A percentile compares a stretch with the other conserved stretches of the same genome.
These are phyloP conservation scores for Camelina neglecta DNA, from an alignment of 345 rosid species.

Conservation along the genomic window DNA sequence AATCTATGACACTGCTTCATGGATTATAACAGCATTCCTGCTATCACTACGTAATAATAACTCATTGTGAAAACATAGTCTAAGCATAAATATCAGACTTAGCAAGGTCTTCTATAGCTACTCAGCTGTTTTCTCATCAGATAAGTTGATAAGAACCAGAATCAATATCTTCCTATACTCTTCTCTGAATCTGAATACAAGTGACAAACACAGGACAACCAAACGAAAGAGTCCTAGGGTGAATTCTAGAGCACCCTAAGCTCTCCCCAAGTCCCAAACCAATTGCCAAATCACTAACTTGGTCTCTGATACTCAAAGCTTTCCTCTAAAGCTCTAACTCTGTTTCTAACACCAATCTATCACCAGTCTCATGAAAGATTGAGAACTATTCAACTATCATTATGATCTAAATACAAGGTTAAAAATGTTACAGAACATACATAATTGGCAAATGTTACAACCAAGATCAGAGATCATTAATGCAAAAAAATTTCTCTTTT, in stretches of 20 bases:
- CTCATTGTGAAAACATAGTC: background rate
- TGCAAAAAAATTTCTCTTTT: background rate
- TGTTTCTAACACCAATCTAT: background rate
- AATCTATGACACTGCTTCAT: background rate
- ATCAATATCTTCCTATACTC: background rate
- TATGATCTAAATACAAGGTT: background rate
- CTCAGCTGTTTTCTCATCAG: too few relatives aligned
- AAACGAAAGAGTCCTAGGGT: background rate
- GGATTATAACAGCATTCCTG: background rate
- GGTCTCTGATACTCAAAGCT: background rate
- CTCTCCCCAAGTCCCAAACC: background rate
- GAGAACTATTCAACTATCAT: background rate
- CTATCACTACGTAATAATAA: background rate
- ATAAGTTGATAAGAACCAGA: background rate
- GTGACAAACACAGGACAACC: background rate
- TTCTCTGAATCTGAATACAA: background rate
- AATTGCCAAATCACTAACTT: background rate
- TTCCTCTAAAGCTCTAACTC: background rate
- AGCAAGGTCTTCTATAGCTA: background rate
- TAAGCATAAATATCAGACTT: background rate
- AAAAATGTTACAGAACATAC: background rate
- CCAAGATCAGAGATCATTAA: background rate
- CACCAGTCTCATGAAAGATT: constrained; percentile 1
- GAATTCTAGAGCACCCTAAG: constrained; percentile 1
- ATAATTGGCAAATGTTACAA: background rate